Base-by-base conservation (phyloP, 2,329 filamentous ascomycete genomes). In the Onygenales sp. region DNA sequence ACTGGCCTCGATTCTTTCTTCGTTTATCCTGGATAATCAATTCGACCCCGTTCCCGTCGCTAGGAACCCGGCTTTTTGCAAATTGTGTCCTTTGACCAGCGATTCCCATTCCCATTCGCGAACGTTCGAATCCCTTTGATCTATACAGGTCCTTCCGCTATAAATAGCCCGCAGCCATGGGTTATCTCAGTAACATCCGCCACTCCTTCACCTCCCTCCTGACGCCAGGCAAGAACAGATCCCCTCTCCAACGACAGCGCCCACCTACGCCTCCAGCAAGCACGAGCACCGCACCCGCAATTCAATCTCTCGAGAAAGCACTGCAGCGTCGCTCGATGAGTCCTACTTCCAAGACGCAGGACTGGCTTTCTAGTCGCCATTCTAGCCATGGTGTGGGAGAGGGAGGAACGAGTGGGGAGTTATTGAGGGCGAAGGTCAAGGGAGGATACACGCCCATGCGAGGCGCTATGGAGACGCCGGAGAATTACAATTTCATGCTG, bases 171-270 rank as follows among this genome's bases (percentile, higher is more conserved):
- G 13, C 7, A 43, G 44, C 21, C 21, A 54, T 54, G 52, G 44
- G 13, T 5, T 49, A 43, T 39, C 41, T 54, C 27, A 35, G 13
- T 3, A 32, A 10, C 44, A 43, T 54, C 39, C 46, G 52, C 21
- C 27, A 54, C 11, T 44, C 44, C 13, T 9, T 54, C 9, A 31
- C 17, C 38, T 54, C 52, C 3, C 38, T 54, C 36, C 31, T 50
- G n/a, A 44, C 27, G 21, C 43, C 43, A 21, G 14, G 36, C 10
- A 53, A 48, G 21, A 27, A 27, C 21, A 27, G 21, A 39, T 21
- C 44, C 38, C 17, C 51, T 32, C 31, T n/a, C 43, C 17, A 53
- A 17, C 17, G 14, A 42, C 33, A 14, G 31, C 50, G 13, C 5
- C 9, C 42, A 51, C 13, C 21, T 38, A 31, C 9, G 42, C 6